phyloP scores from a whole-genome alignment of 2,329 filamentous ascomycete genomes.

The Colletotrichum eremochloae region DNA sequence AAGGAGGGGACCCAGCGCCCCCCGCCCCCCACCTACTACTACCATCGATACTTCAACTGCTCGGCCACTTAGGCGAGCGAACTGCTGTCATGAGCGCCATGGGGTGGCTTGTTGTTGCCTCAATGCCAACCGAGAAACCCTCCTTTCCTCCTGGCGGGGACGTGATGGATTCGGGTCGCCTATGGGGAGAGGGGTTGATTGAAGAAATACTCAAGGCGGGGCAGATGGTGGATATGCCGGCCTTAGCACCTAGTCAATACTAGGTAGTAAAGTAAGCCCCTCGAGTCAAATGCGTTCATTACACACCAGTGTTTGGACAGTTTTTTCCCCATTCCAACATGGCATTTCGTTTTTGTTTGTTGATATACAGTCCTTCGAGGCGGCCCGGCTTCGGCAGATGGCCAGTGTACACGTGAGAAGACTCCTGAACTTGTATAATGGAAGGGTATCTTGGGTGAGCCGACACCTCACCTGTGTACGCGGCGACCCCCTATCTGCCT shows the following conservation, averaged over 20 bases:
- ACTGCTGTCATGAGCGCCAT: no score
- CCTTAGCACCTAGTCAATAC: background rate
- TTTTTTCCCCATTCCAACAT: background rate
- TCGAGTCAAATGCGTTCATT: constrained; percentile 15
- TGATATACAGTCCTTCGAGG: constrained; percentile 16
- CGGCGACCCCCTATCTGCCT: constrained; percentile 24
- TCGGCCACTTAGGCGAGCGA: background rate
- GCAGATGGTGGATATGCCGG: background rate
- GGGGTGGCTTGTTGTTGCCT: background rate
- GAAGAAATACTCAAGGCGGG: background rate
- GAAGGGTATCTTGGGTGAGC: constrained; percentile 42
- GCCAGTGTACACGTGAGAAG: constrained; percentile 20
- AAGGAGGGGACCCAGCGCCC: background rate
- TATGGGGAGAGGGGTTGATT: background rate
- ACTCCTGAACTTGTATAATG: constrained; percentile 32
- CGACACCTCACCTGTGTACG: constrained; percentile 31
- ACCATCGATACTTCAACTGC: constrained; percentile 35
- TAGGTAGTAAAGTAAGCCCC: background rate
- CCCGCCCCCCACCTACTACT: constrained; percentile 19
- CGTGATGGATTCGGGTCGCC: background rate
- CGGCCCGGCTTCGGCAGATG: background rate
- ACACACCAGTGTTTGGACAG: background rate
- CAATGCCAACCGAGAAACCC: no score
- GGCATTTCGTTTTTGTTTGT: constrained; percentile 16
- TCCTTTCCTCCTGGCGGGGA: background rate